Evolutionary conservation across 257 asterid genomes (phyloP).

Genomic region (Solanum arcanum): DNA sequence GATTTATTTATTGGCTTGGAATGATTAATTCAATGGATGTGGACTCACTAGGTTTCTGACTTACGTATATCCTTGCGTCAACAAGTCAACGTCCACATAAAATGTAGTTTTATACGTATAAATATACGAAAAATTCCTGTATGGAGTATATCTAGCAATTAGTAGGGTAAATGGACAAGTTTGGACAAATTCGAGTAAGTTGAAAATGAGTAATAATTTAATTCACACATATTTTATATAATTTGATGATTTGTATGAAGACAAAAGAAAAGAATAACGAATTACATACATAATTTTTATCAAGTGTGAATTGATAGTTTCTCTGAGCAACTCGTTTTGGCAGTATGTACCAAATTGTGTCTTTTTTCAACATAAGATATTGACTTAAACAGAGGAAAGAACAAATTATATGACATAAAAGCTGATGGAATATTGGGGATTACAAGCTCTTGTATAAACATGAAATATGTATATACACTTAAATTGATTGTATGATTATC

Average conservation of each 20-base stretch:
- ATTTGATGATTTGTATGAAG: not conserved
- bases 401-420: not conserved
- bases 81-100: not conserved
- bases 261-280: not conserved
- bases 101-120: not conserved
- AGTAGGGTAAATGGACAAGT: not conserved
- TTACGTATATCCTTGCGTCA: not conserved
- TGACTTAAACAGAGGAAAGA: not conserved
- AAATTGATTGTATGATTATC: not conserved
- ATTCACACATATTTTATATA: not conserved
- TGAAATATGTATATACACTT: not conserved
- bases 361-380: not conserved
- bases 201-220: not conserved
- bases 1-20: slow-evolving; percentile 3
- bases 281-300: not conserved
- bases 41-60: slow-evolving; percentile 1
- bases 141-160: not conserved
- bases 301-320: not conserved
- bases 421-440: not conserved
- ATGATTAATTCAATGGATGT: not conserved
- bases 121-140: not conserved
- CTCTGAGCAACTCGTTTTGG: not conserved
- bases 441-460: not conserved
- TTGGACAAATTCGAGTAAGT: not conserved
- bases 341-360: not conserved